A percentile compares a stretch with the other conserved stretches of the same genome.
Evolutionary conservation across 2,329 filamentous ascomycete genomes (phyloP).

Genomic region (Blastomyces emzantsi): DNA sequence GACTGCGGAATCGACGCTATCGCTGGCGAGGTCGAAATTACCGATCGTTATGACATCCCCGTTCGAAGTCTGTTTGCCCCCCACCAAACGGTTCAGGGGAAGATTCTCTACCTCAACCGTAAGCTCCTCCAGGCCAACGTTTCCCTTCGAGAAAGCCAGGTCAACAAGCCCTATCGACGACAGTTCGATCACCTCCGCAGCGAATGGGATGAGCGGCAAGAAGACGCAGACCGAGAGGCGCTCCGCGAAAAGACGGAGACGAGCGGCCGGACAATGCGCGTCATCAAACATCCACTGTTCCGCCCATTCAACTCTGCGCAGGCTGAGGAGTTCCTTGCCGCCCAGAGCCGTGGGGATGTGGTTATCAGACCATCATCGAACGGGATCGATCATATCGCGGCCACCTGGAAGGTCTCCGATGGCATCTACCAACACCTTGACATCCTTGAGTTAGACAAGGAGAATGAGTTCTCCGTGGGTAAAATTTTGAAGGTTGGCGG

Average conservation of each 20-base stretch:
- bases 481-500: slow-evolving; percentile 74
- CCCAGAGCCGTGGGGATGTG: slow-evolving; percentile 75
- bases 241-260: slow-evolving; percentile 77
- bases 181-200: slow-evolving; percentile 62
- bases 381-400: slow-evolving; percentile 85
- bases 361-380: slow-evolving; percentile 94
- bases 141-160: slow-evolving; percentile 70
- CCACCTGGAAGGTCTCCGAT: slow-evolving; percentile 97
- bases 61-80: slow-evolving; percentile 65
- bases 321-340: slow-evolving; percentile 86
- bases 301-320: slow-evolving; percentile 84
- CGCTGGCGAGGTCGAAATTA: slow-evolving; percentile 73
- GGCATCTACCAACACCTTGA: slow-evolving; percentile 97
- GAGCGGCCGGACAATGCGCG: slow-evolving; percentile 77
- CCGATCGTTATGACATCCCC: slow-evolving; percentile 56
- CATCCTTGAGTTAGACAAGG: slow-evolving; percentile 91
- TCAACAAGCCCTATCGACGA: slow-evolving; percentile 63
- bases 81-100: slow-evolving; percentile 80
- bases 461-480: slow-evolving; percentile 91
- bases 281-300: slow-evolving; percentile 97
- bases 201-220: slow-evolving; percentile 80
- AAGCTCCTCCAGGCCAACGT: slow-evolving; percentile 77
- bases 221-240: slow-evolving; percentile 72
- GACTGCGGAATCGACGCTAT: slow-evolving; percentile 91
- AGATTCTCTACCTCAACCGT: slow-evolving; percentile 78